These are phyloP conservation scores for Boletus sp. DNA, from an alignment of 768 basidiomycete genomes.

Conservation along the genomic window DNA sequence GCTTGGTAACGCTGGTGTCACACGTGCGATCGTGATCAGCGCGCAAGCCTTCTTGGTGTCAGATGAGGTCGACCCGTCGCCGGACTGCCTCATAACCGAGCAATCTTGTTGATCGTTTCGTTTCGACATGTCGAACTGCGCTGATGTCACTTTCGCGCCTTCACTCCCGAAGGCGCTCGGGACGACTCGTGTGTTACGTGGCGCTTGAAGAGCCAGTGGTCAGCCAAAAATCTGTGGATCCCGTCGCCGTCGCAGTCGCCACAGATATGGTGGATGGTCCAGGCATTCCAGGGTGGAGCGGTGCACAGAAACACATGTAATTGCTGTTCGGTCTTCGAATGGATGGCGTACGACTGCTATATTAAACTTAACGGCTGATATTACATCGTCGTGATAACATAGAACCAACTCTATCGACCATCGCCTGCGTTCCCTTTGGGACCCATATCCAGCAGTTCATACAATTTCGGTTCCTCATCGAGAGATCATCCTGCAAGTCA, in stretches of 20 bases:
- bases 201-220: neutral
- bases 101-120: slow-evolving; percentile 3
- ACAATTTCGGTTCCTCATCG: neutral
- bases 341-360: too few relatives aligned
- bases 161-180: neutral
- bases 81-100: neutral
- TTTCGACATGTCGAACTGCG: neutral
- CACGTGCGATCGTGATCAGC: neutral
- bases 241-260: neutral
- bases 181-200: neutral
- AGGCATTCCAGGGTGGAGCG: neutral
- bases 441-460: neutral
- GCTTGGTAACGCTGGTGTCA: neutral
- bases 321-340: neutral
- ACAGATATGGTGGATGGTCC: neutral
- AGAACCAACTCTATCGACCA: neutral
- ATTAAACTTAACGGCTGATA: neutral
- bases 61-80: neutral
- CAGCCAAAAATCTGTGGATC: neutral
- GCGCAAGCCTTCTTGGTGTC: neutral
- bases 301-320: neutral
- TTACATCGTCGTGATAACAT: neutral
- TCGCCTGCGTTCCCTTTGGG: neutral
- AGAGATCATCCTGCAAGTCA: neutral
- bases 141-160: neutral